Evolutionary conservation across 129 eudicot species (phyloP), one percentile per base, ranked within the genome.

Genomic region (Erigeron canadensis): DNA sequence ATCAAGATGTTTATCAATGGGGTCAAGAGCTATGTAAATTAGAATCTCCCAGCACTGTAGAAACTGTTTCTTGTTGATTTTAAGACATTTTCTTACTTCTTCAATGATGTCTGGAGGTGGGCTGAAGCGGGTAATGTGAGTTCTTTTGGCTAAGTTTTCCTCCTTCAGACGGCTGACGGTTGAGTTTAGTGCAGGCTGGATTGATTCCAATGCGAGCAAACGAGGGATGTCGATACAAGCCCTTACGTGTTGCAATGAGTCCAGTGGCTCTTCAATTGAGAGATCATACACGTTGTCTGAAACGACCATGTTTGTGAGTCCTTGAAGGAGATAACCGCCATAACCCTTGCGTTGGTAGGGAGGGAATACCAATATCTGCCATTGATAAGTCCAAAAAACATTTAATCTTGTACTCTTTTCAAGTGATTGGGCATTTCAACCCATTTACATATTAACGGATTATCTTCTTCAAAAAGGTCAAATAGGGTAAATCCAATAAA

Each of bases 201-300:
- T 82, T 47, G 94, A 81, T 45, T 80, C 72, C 42, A 81, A 82
- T 21, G 65, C 70, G 38, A 95, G 94, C 76, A 95, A 80, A 48
- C 96, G 95, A 4, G 85, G 88, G 34, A 93, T 67, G 51, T 93
- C 96, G 21, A 89, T 83, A 63, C 81, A 82, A 61, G 92, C 81
- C 44, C 99, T 80, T 42, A 90, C 86, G 22, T 81, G 97, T 74
- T 95, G 99, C 67, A 95, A 86, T 39, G 96, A 81, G 7, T 90
- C 99, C 34, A 84, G 83, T 34, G 99, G 99, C 77, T 95, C 99
- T 84, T 95, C 99, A 39, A 90, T 72, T 22, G 99, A 81, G 23
- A 95, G 75, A 57, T 90, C 99, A 62, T 88, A 86, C 40, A 85
- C 84, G 66, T 86, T 67, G 8, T 84, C 89, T 1, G 93, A 54